Conservation (phyloP, 78 protist genomes). For the Trichosphaerium sp. region DNA sequence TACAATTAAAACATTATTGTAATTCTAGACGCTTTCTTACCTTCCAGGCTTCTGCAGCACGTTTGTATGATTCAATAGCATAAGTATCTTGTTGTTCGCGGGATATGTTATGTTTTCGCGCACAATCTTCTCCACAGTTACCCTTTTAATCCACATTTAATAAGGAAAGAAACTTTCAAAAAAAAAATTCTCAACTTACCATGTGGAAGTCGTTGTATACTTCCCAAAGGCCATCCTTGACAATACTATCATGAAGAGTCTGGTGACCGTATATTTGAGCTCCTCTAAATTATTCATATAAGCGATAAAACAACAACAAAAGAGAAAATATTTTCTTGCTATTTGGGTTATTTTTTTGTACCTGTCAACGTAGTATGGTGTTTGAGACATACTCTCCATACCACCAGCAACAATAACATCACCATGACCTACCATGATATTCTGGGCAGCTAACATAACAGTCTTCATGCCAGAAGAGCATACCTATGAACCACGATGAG, state of each 20-base stretch:
- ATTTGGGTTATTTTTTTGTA: no score
- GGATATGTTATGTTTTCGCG: slow-evolving; percentile 57
- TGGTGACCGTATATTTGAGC: slow-evolving; percentile 70
- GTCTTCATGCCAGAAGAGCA: slow-evolving; percentile 97
- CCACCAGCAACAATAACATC: slow-evolving; percentile 86
- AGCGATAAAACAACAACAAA: no score
- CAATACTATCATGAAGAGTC: slow-evolving; percentile 52
- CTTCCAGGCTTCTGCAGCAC: slow-evolving; percentile 48
- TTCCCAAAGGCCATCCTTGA: slow-evolving; percentile 90
- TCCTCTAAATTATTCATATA: no score
- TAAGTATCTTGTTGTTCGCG: slow-evolving; percentile 82
- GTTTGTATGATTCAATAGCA: slow-evolving; percentile 62
- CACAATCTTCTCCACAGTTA: slow-evolving; percentile 80
- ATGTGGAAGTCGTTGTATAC: slow-evolving; percentile 68
- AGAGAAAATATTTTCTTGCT: no score
- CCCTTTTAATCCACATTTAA: slow-evolving; percentile 25
- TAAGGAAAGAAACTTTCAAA: neutral
- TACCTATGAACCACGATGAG: slow-evolving; percentile 67
- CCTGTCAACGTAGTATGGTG: slow-evolving; percentile 69
- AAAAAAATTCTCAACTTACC: slow-evolving; percentile 13
- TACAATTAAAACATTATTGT: slow-evolving; percentile 60
- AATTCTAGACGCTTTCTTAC: slow-evolving; percentile 34
- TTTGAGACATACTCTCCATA: slow-evolving; percentile 94
- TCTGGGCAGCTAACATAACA: slow-evolving; percentile 78
- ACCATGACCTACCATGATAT: slow-evolving; percentile 62